These are phyloP conservation scores for Luffa aegyptiaca DNA, from an alignment of 306 rosid species.

Conservation along the genomic window DNA sequence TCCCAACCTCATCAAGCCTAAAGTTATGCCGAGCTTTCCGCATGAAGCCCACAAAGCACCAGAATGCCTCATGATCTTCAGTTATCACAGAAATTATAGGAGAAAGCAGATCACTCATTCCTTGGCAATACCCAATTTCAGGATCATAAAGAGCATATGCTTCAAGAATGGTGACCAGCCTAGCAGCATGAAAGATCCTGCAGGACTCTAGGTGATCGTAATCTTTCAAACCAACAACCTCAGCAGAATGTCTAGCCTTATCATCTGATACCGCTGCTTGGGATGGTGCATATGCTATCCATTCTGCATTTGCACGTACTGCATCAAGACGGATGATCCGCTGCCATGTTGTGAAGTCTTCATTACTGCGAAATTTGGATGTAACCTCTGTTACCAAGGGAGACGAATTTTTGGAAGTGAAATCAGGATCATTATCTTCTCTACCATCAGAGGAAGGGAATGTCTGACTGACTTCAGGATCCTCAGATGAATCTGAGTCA, in stretches of 20 bases:
- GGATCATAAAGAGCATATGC: conserved; percentile 93
- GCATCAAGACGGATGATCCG: conserved; percentile 97
- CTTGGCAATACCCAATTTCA: conserved; percentile 99
- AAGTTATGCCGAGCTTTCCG: conserved; percentile 96
- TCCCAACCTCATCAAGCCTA: conserved; percentile 96
- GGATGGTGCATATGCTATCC: conserved; percentile 63
- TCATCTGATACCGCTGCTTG: conserved; percentile 54
- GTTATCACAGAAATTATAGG: conserved; percentile 73
- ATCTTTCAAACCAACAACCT: conserved; percentile 94
- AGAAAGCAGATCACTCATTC: conserved; percentile 97
- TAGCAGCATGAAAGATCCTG: conserved; percentile 83
- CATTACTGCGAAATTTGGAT: conserved; percentile 36
- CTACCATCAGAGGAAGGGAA: conserved; percentile 43
- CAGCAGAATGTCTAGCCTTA: conserved; percentile 61
- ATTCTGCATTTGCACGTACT: conserved; percentile 78
- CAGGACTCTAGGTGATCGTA: conserved; percentile 75
- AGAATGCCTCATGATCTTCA: conserved; percentile 95
- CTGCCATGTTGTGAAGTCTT: conserved; percentile 92
- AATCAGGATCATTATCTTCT: conserved; percentile 42
- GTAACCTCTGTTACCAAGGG: conserved; percentile 34
- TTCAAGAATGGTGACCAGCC: conserved; percentile 93
- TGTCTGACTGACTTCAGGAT: conserved; percentile 63
- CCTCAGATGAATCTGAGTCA: conserved; percentile 84
- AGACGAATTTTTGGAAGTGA: conserved; percentile 42
- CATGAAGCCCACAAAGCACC: conserved; percentile 99